Base-by-base conservation (phyloP, 202 grass and related monocot genomes). In the Carex arenaria region DNA sequence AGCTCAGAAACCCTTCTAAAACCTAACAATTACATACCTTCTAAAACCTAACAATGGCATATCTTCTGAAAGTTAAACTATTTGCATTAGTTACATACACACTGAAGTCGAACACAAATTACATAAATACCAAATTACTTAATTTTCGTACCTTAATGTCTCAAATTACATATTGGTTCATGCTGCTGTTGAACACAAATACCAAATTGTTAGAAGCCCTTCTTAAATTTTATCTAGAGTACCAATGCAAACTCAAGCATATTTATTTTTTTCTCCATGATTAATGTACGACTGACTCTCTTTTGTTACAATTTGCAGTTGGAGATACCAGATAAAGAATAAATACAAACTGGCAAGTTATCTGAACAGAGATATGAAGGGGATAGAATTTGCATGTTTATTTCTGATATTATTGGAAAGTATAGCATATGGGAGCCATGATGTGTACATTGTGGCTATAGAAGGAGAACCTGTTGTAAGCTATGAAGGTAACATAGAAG, bases 361-460 rank as follows among this genome's bases (percentile, higher is more conserved):
- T 61, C 52, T 84, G 82, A 73, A 55, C 64, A 22, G 15, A 34
- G 81, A 88, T 45, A 97, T 94, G 94, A 84, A 83, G 85, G 69
- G 79, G 79, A 28, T 88, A 17, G 40, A 55, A 67, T 56, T 90
- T 57, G 82, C 60, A 3, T 90, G 86, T 52, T 60, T 93, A 61
- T 72, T 92, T 82, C 81, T 93, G 43, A 78, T 90, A 38, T 85
- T 92, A 72, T 61, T 93, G 31, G 67, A 75, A 12, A 84, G 85
- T 10, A 74, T 87, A 10, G 93, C 79, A 20, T 87, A 89, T 64
- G 93, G 81, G 79, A 88, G 72, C 45, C 93, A 93, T 54, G 93
- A 99, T 80, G 93, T 99, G 19, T 99, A 99, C 78, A 95, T 99
- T 45, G 96, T 95, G n/a, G 88, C 88, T 15, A 86, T 95, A 70